These are phyloP conservation scores for Arthrocladium fulminans DNA, from an alignment of 2,329 filamentous ascomycete genomes.

Conservation along the genomic window DNA sequence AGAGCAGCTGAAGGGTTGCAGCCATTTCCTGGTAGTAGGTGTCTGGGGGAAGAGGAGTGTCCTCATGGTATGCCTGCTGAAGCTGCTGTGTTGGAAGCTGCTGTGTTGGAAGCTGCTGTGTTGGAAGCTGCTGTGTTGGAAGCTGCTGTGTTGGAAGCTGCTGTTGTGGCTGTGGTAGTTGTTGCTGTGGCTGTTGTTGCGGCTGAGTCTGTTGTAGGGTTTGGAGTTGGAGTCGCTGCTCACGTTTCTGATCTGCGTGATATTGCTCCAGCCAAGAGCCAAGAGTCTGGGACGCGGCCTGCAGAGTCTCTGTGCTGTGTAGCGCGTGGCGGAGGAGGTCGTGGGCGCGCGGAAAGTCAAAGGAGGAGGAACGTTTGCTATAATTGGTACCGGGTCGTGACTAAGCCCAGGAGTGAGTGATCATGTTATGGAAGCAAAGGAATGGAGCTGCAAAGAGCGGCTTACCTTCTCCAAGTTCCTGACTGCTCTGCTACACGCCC, in stretches of 20 bases:
- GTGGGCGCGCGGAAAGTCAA: conserved; percentile 4
- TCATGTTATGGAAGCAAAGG: not conserved
- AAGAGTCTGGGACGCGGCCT: not conserved
- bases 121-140: not conserved
- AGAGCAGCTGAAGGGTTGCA: conserved; percentile 1
- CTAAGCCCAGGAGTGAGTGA: not conserved
- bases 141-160: not conserved
- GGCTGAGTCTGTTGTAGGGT: not conserved
- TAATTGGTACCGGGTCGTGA: not conserved
- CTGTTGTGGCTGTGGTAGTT: not conserved
- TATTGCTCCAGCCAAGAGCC: not conserved
- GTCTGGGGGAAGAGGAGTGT: not conserved
- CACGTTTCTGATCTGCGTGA: not conserved
- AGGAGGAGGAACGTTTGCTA: not conserved
- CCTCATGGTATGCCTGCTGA: not conserved
- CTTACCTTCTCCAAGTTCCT: conserved; percentile 4
- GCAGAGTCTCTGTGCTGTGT: not conserved
- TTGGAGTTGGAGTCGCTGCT: not conserved
- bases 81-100: not conserved
- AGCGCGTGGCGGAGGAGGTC: conserved; percentile 2
- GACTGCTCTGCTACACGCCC: conserved; percentile 1
- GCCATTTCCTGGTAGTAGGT: not conserved
- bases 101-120: not conserved
- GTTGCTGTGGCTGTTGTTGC: not conserved
- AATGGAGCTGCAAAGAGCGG: not conserved